A percentile compares a stretch with the other conserved stretches of the same genome.
Evolutionary conservation across 1,139 yeast genomes (phyloP).

Genomic region (Zygosaccharomyces pseudobailii): DNA sequence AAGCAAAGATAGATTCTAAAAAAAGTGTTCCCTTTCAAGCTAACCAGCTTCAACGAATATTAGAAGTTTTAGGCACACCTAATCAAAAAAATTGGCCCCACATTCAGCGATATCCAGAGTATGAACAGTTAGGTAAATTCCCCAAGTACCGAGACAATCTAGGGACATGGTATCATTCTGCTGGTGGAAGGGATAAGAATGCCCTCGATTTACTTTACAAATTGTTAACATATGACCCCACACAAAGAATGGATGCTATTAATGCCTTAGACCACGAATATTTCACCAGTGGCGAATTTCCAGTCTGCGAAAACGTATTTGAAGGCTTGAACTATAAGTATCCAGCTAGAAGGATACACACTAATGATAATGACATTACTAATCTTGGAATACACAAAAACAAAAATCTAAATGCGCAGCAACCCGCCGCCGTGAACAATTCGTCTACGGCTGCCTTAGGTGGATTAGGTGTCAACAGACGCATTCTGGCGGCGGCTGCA

Average conservation of each 20-base stretch:
- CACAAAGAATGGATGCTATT: constrained; percentile 68
- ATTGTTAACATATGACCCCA: constrained; percentile 78
- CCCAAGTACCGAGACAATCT: constrained; percentile 64
- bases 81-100: constrained; percentile 71
- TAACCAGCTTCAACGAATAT: constrained; percentile 82
- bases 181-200: constrained; percentile 65
- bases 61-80: constrained; percentile 91
- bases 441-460: constrained; percentile 28
- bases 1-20: constrained; percentile 89
- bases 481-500: constrained; percentile 35
- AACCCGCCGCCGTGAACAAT: constrained; percentile 19
- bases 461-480: constrained; percentile 34
- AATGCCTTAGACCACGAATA: constrained; percentile 72
- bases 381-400: constrained; percentile 26
- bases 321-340: constrained; percentile 59
- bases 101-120: constrained; percentile 79
- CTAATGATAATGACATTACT: constrained; percentile 67
- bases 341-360: constrained; percentile 68
- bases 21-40: constrained; percentile 91
- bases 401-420: constrained; percentile 22
- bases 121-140: constrained; percentile 57
- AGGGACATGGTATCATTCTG: constrained; percentile 77
- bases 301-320: constrained; percentile 66
- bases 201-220: constrained; percentile 63
- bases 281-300: constrained; percentile 54